Evolutionary conservation across 2,329 filamentous ascomycete species (phyloP), one percentile per base, ranked within the genome.

Genomic region (Colletotrichum karsti): DNA sequence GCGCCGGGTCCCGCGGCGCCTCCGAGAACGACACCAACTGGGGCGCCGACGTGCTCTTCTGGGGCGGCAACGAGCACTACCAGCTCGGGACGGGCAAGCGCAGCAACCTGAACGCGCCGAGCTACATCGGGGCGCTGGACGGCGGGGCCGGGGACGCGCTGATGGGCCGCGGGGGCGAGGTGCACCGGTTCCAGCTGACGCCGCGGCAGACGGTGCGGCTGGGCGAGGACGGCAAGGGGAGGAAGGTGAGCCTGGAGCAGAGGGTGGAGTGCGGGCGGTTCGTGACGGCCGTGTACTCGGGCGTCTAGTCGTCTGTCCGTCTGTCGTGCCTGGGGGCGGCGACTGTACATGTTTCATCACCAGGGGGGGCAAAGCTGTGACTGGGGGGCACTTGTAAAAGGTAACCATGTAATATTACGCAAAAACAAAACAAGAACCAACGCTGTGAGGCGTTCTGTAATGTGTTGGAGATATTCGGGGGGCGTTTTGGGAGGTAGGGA

Each of bases 41-140:
- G 89, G 96, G 96, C 54, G 90, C 92, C 5, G 96, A 98, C 77
- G 91, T 95, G 30, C 78, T 98, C 2, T 97, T 93, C 84, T 99
- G 95, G 93, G 96, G 96, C 69, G 94, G 94, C 59, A 99, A 98
- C 75, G 95, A 98, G 81, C 89, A 91, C 77, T 98, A 92, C 79
- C 96, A 99, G 80, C 88, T 99, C 26, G 96, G 96, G 12, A 98
- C 92, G 1, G 95, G 96, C 28, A 97, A 92, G 83, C 84, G 95
- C 69, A 96, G 89, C 74, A 98, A 98, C 75, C 76, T 92, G 9
- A 88, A 89, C 58, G 85, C 87, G 12, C 96, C 96, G 1, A 85
- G 86, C 2, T 95, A 97, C 76, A 94, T 98, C 59, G 88, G 90
- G 33, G 92, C 93, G 13, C 79, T 95, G 44, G 94, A 97, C 69